These are phyloP conservation scores for Pilaira anomala DNA, from an alignment of 192 early-diverging fungal genomes.

Conservation along the genomic window DNA sequence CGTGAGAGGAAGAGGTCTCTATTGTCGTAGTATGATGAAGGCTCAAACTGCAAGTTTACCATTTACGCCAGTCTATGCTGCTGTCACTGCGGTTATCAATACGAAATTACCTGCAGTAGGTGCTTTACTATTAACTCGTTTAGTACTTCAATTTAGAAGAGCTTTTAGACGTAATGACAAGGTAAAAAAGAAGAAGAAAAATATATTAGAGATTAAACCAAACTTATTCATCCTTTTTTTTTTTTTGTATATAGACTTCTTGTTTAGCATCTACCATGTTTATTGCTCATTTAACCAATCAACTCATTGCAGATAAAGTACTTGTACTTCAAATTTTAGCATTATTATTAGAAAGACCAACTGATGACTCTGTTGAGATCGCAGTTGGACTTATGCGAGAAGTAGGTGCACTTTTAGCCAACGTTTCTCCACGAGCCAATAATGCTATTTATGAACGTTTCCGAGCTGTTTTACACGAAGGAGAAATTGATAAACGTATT, in stretches of 20 bases:
- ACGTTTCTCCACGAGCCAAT: constrained; percentile 69
- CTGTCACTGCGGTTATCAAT: constrained; percentile 84
- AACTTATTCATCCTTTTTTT: not conserved
- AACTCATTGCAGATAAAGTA: constrained; percentile 84
- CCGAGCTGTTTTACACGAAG: constrained; percentile 89
- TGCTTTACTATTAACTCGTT: constrained; percentile 78
- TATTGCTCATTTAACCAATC: constrained; percentile 91
- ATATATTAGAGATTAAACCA: not conserved
- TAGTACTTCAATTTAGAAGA: constrained; percentile 85
- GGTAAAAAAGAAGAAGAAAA: too few relatives aligned
- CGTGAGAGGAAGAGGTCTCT: constrained; percentile 89
- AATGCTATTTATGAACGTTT: constrained; percentile 91
- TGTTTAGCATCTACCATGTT: constrained; percentile 86
- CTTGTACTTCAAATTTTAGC: constrained; percentile 83
- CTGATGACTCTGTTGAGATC: constrained; percentile 94
- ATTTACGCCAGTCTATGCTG: constrained; percentile 91
- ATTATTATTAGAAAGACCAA: constrained; percentile 79
- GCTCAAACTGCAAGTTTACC: constrained; percentile 83
- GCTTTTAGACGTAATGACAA: constrained; percentile 94
- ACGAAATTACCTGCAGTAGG: constrained; percentile 91
- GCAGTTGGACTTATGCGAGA: constrained; percentile 93
- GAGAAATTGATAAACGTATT: constrained; percentile 88
- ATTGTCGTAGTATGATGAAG: constrained; percentile 81
- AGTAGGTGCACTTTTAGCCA: constrained; percentile 79
- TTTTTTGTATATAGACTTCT: constrained; percentile 36